Percentiles rank a stretch among this genome's conserved stretches.
phyloP scores from a whole-genome alignment of 805 yeast species.

The Candida manassasensis region DNA sequence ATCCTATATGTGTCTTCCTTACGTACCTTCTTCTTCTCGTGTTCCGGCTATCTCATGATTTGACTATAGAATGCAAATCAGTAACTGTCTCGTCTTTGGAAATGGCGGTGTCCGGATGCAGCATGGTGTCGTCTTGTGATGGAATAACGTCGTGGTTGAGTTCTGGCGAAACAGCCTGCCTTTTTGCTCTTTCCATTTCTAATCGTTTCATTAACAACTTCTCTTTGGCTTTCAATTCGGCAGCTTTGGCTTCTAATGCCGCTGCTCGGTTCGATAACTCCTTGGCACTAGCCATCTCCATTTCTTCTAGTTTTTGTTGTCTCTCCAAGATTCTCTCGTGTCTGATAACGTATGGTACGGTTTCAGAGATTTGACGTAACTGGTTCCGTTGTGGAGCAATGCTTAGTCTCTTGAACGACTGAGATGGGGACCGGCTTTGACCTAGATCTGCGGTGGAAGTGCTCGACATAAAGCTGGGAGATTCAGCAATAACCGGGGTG shows the following conservation, averaged over 20 bases:
- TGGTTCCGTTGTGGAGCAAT: constrained; percentile 54
- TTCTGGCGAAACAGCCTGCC: constrained; percentile 1
- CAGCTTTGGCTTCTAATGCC: constrained; percentile 69
- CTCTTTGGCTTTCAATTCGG: constrained; percentile 65
- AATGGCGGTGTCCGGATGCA: constrained; percentile 8
- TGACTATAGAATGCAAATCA: constrained; percentile 42
- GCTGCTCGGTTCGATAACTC: constrained; percentile 73
- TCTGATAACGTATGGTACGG: constrained; percentile 77
- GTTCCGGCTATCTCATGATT: constrained; percentile 5
- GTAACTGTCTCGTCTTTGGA: constrained; percentile 51
- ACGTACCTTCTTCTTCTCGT: no score
- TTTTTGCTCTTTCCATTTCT: constrained; percentile 20
- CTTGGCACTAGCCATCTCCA: constrained; percentile 73
- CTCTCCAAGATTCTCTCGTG: constrained; percentile 72
- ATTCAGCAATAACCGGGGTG: constrained; percentile 25
- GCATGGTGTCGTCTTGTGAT: not conserved
- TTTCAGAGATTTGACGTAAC: constrained; percentile 72
- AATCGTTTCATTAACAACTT: constrained; percentile 43
- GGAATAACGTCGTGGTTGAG: not conserved
- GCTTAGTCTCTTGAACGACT: constrained; percentile 38
- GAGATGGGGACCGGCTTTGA: constrained; percentile 14
- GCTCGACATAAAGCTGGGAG: constrained; percentile 25
- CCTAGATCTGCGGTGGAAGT: constrained; percentile 22
- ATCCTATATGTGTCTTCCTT: no score
- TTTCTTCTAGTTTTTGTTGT: constrained; percentile 72